phyloP scores from a whole-genome alignment of 345 rosid species.

The Murraya koenigii region DNA sequence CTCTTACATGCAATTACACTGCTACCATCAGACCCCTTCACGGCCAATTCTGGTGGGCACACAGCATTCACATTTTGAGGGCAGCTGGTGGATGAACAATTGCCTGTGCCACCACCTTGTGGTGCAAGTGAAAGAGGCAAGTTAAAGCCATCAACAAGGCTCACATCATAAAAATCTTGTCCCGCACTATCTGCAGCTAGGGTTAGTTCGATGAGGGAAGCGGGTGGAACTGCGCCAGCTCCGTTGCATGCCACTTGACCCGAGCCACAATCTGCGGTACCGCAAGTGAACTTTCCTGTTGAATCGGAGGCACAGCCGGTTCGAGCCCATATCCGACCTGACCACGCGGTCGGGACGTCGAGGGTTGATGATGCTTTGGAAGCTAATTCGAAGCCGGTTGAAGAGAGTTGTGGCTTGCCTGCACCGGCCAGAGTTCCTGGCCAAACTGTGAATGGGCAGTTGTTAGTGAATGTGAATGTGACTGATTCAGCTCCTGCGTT shows the following conservation, averaged over 20 bases:
- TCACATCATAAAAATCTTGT: slow-evolving; percentile 42
- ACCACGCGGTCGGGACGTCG: slow-evolving; percentile 26
- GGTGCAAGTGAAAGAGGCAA: slow-evolving; percentile 36
- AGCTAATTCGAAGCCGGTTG: slow-evolving; percentile 54
- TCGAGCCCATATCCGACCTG: slow-evolving; percentile 55
- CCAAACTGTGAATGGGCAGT: slow-evolving; percentile 52
- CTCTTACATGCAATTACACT: slow-evolving; percentile 42
- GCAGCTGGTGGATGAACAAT: slow-evolving; percentile 28
- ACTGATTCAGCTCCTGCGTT: slow-evolving; percentile 22
- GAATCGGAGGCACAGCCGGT: slow-evolving; percentile 37
- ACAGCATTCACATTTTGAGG: slow-evolving; percentile 26
- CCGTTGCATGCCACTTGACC: slow-evolving; percentile 43
- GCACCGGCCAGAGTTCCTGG: slow-evolving; percentile 30
- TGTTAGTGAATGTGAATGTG: slow-evolving; percentile 43
- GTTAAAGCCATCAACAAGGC: slow-evolving; percentile 50
- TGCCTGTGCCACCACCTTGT: slow-evolving; percentile 19
- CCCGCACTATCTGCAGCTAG: slow-evolving; percentile 13
- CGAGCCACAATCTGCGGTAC: slow-evolving; percentile 49
- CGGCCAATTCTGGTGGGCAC: slow-evolving; percentile 43
- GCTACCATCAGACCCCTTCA: slow-evolving; percentile 19
- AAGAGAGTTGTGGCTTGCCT: slow-evolving; percentile 13
- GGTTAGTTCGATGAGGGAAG: slow-evolving; percentile 42
- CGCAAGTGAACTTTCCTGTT: slow-evolving; percentile 33
- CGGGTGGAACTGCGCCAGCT: slow-evolving; percentile 29
- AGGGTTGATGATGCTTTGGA: slow-evolving; percentile 27